phyloP scores from a whole-genome alignment of 331 rosid species.

The Saraca asoca region DNA sequence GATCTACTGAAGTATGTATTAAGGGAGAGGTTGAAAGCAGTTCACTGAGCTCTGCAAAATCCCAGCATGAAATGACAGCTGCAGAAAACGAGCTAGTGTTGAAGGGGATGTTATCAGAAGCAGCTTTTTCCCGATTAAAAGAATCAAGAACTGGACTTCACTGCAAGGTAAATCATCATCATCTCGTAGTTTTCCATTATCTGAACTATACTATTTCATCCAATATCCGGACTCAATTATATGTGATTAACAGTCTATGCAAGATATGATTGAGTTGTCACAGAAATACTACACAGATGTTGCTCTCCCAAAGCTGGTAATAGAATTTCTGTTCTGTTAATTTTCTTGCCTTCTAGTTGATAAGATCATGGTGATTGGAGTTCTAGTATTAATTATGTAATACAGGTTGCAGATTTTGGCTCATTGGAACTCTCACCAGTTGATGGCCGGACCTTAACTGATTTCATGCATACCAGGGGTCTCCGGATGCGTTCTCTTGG shows the following conservation, averaged over 20 bases:
- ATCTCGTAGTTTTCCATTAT: constrained; percentile 24
- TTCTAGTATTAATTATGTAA: constrained; percentile 38
- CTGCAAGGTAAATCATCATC: constrained; percentile 86
- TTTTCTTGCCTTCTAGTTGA: constrained; percentile 28
- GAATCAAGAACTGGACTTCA: constrained; percentile 95
- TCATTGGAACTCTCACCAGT: constrained; percentile 98
- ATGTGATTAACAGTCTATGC: constrained; percentile 70
- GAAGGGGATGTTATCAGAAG: constrained; percentile 63
- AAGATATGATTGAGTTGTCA: constrained; percentile 73
- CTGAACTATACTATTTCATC: constrained; percentile 36
- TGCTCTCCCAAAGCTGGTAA: constrained; percentile 99
- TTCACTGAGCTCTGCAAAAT: constrained; percentile 46
- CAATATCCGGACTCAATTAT: constrained; percentile 35
- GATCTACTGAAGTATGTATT: constrained; percentile 42
- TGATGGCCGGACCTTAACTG: constrained; percentile 98
- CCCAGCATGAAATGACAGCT: constrained; percentile 52
- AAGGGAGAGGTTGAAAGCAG: constrained; percentile 55
- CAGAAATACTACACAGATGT: constrained; percentile 85
- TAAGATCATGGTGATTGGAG: constrained; percentile 36
- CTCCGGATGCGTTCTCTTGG: constrained; percentile 93
- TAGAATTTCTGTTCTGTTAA: constrained; percentile 35
- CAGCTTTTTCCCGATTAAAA: constrained; percentile 81
- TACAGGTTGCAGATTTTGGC: constrained; percentile 98
- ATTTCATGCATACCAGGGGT: constrained; percentile 99
- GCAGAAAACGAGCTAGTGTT: constrained; percentile 77